Percentiles rank a stretch among this genome's conserved stretches.
Conservation (phyloP, 129 eudicot species). For the Chrysanthemum makinoi region DNA sequence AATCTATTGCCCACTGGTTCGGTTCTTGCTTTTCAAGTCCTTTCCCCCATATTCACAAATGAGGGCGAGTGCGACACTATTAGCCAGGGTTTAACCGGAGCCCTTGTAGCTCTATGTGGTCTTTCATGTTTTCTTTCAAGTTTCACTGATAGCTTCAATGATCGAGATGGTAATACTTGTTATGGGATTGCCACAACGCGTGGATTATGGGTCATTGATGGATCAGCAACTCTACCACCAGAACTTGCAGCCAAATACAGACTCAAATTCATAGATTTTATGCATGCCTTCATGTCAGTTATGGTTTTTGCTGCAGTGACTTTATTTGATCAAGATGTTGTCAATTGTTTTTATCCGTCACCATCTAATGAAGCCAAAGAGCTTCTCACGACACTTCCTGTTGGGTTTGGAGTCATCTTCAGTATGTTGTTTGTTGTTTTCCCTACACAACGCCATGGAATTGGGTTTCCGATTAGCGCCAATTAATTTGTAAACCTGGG, state of each 20-base stretch:
- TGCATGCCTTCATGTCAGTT: constrained; percentile 83
- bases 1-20: constrained; percentile 86
- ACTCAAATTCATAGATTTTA: constrained; percentile 59
- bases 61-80: constrained; percentile 61
- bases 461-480: constrained; percentile 74
- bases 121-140: constrained; percentile 57
- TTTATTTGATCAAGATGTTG: constrained; percentile 78
- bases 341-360: constrained; percentile 70
- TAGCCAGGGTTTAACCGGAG: constrained; percentile 44
- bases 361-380: constrained; percentile 64
- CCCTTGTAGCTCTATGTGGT: constrained; percentile 66
- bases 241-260: constrained; percentile 56
- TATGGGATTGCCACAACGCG: constrained; percentile 71
- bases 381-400: constrained; percentile 61
- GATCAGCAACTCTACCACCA: constrained; percentile 51
- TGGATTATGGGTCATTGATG: constrained; percentile 88
- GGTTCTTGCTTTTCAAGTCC: constrained; percentile 76
- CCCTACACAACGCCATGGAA: constrained; percentile 85
- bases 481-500: constrained; percentile 5
- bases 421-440: constrained; percentile 77
- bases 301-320: constrained; percentile 73
- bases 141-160: constrained; percentile 87
- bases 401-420: constrained; percentile 70
- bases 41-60: constrained; percentile 70
- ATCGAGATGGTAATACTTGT: constrained; percentile 55